Evolutionary conservation across 768 basidiomycete species (phyloP).

Genomic region (Suillus spraguei): DNA sequence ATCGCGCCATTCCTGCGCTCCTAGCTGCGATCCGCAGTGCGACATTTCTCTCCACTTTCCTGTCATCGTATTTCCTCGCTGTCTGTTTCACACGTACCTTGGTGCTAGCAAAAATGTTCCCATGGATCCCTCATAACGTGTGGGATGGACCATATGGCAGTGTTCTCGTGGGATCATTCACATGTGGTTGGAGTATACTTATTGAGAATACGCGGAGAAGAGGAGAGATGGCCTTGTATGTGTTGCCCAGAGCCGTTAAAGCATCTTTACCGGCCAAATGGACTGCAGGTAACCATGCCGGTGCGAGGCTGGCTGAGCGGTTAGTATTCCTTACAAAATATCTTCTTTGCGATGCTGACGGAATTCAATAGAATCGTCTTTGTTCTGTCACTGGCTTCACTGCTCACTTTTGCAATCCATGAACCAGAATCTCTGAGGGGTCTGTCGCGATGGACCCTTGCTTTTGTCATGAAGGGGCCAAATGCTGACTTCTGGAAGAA

Average conservation of each 20-base stretch:
- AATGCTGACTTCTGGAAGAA: constrained; percentile 56
- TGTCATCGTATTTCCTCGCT: constrained; percentile 68
- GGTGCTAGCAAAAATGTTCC: constrained; percentile 62
- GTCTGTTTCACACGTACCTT: constrained; percentile 74
- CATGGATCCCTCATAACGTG: constrained; percentile 70
- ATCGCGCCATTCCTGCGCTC: constrained; percentile 42
- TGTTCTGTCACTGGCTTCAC: constrained; percentile 61
- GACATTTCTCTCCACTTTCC: constrained; percentile 70
- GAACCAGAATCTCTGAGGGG: constrained; percentile 69
- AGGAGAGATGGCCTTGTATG: constrained; percentile 81
- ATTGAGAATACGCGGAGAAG: constrained; percentile 71
- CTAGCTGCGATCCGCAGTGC: constrained; percentile 64
- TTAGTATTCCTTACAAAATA: constrained; percentile 31
- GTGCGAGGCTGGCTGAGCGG: constrained; percentile 56
- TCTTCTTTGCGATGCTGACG: constrained; percentile 15
- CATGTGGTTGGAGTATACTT: constrained; percentile 78
- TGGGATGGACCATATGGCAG: constrained; percentile 81
- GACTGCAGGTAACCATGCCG: constrained; percentile 45
- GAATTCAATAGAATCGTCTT: constrained; percentile 52
- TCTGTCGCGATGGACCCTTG: constrained; percentile 69
- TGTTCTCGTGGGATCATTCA: constrained; percentile 63
- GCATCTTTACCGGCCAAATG: constrained; percentile 61
- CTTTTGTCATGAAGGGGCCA: constrained; percentile 66
- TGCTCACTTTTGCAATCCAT: constrained; percentile 66
- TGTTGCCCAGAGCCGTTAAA: constrained; percentile 69